Percentiles rank a stretch among this genome's conserved stretches.
Evolutionary conservation across 73 alveolate species (phyloP).

Genomic region (Stentor roeselii): DNA sequence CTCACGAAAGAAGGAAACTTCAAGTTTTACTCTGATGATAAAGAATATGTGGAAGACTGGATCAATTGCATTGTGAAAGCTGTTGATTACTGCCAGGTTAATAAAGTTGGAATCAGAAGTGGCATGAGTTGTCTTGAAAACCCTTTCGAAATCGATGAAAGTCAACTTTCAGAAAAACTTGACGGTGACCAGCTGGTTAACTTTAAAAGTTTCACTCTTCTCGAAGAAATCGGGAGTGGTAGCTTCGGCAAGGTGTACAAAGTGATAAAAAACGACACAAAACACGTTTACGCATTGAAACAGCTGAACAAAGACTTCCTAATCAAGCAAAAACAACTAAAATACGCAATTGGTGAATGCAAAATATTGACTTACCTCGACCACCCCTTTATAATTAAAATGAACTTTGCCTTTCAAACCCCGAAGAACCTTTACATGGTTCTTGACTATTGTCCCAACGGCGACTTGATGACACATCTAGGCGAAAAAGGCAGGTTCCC

Average conservation of each 20-base stretch:
- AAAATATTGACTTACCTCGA: slow-evolving; percentile 68
- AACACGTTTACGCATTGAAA: slow-evolving; percentile 83
- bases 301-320: slow-evolving; percentile 76
- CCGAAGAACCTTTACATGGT: slow-evolving; percentile 87
- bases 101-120: background rate
- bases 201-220: slow-evolving; percentile 25
- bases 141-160: background rate
- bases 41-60: background rate
- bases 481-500: slow-evolving; percentile 26
- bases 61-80: background rate
- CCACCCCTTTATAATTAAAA: slow-evolving; percentile 76
- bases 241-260: slow-evolving; percentile 93
- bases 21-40: background rate
- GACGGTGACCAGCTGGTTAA: background rate
- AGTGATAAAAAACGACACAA: slow-evolving; percentile 73
- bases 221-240: slow-evolving; percentile 79
- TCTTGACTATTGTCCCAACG: slow-evolving; percentile 94
- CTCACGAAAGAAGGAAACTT: background rate
- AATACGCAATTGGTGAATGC: slow-evolving; percentile 73
- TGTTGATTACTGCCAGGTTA: slow-evolving; percentile 9
- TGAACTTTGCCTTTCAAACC: slow-evolving; percentile 87
- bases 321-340: slow-evolving; percentile 65
- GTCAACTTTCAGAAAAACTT: background rate
- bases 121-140: background rate
- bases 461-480: slow-evolving; percentile 85